Base-by-base conservation (phyloP, 441 rosid genomes). In the Syzygium syzygioides region DNA sequence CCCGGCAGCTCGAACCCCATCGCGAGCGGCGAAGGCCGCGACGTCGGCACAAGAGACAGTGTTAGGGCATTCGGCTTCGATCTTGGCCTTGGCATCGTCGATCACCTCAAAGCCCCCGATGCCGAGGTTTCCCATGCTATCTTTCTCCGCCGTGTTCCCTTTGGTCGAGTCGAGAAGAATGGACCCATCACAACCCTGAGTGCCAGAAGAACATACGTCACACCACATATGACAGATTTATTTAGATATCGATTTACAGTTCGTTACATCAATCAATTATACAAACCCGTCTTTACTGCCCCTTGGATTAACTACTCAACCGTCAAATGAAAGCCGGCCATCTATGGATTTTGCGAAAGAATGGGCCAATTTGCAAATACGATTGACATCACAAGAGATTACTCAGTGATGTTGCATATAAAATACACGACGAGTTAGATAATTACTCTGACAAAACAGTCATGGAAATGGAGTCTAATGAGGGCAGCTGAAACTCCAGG, bases 1-100 rank as follows among this genome's bases (percentile, higher is more conserved):
- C 9, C 89, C 86, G 86, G 30, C 83, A 64, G 28, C 55, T 48
- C 55, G 83, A 55, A 87, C 86, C 12, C 68, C 76, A 8, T 87
- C 89, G 1, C 89, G 66, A 55, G 89, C 55, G 23, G 85, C 85
- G 84, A 87, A 79, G 76, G 89, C 86, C 76, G 79, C 66, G 12
- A 87, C n/a, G 53, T 87, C 86, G 15, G 89, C 85, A 25, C 86
- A 79, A 1, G 89, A 87, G 6, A 87, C 89, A 17, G 60, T 48
- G 23, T 37, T 53, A 12, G 86, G 89, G 85, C 89, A 87, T 6
- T 28, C 17, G 41, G 66, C 55, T 57, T 87, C 89, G 4, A 87
- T 79, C 85, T 26, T 87, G 85, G 89, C 86, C 89, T 87, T 87
- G 66, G 89, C 89, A 45, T 55, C 86, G 50, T 79, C 86, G 59